phyloP scores from a whole-genome alignment of 768 basidiomycete genomes.

The Nevesoporus exiguus region DNA sequence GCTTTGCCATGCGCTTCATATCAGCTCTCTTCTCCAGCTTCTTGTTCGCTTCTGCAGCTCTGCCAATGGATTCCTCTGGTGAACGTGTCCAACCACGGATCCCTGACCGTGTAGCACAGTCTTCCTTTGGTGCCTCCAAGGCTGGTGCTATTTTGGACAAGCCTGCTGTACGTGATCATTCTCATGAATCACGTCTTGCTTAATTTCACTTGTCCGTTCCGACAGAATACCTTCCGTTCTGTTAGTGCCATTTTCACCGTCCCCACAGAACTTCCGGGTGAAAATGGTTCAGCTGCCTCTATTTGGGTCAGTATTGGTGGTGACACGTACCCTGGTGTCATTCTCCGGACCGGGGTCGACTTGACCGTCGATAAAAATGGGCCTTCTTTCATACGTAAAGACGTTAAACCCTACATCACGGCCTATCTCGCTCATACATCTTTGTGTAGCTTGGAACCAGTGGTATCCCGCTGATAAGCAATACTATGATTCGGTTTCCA shows the following conservation, averaged over 20 bases:
- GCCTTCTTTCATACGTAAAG: neutral
- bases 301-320: conserved; percentile 10
- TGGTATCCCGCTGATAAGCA: neutral
- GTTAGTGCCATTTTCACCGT: neutral
- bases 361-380: neutral
- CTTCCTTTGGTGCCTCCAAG: too few relatives aligned
- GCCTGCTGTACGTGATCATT: too few relatives aligned
- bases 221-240: conserved; percentile 2
- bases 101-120: too few relatives aligned
- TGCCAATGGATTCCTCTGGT: too few relatives aligned
- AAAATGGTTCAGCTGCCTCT: neutral
- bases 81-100: too few relatives aligned
- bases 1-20: too few relatives aligned
- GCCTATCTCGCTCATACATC: neutral
- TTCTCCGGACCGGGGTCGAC: neutral
- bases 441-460: conserved; percentile 9
- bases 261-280: neutral
- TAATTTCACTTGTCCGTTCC: neutral
- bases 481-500: neutral
- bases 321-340: neutral
- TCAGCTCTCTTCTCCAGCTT: too few relatives aligned
- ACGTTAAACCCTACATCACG: too few relatives aligned
- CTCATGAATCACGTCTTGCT: too few relatives aligned
- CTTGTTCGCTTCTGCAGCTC: too few relatives aligned
- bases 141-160: too few relatives aligned